A percentile compares a stretch with the other conserved stretches of the same genome.
Evolutionary conservation across 352 stramenopile genomes (phyloP).

Genomic region (Phytophthora aleatoria): DNA sequence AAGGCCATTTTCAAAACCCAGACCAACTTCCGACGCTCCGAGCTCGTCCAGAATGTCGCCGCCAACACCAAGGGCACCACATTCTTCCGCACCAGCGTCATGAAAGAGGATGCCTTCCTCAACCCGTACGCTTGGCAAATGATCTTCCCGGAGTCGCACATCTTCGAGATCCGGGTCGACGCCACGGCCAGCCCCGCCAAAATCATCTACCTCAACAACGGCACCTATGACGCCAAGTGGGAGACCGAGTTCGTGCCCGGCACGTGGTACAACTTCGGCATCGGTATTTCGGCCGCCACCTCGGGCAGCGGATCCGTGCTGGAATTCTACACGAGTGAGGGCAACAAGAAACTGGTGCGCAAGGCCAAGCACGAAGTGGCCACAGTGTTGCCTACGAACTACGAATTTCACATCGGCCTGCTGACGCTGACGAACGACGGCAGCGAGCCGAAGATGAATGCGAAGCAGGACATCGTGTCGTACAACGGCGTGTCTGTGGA

Average conservation of each 20-base stretch:
- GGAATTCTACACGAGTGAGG: conserved; percentile 52
- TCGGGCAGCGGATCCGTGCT: conserved; percentile 25
- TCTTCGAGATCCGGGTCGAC: conserved; percentile 60
- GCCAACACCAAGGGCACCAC: conserved; percentile 36
- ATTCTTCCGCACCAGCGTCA: conserved; percentile 59
- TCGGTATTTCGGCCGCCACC: conserved; percentile 34
- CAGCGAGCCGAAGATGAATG: conserved; percentile 33
- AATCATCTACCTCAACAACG: conserved; percentile 50
- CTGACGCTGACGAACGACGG: conserved; percentile 48
- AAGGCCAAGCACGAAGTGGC: conserved; percentile 28
- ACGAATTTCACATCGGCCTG: conserved; percentile 50
- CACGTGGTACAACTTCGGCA: conserved; percentile 68
- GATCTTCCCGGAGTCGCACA: conserved; percentile 44
- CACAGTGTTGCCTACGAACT: neutral
- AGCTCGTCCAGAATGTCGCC: conserved; percentile 35
- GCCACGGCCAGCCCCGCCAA: conserved; percentile 35
- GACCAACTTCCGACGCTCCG: conserved; percentile 13
- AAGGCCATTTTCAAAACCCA: conserved; percentile 22
- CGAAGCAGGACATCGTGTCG: conserved; percentile 41
- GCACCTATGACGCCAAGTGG: conserved; percentile 45
- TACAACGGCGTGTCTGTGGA: conserved; percentile 49
- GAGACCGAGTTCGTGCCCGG: conserved; percentile 43
- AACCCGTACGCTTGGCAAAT: conserved; percentile 39
- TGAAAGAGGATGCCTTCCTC: conserved; percentile 41
- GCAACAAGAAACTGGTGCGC: conserved; percentile 33